phyloP scores from a whole-genome alignment of 352 stramenopile genomes.

The Phytophthora europaea region DNA sequence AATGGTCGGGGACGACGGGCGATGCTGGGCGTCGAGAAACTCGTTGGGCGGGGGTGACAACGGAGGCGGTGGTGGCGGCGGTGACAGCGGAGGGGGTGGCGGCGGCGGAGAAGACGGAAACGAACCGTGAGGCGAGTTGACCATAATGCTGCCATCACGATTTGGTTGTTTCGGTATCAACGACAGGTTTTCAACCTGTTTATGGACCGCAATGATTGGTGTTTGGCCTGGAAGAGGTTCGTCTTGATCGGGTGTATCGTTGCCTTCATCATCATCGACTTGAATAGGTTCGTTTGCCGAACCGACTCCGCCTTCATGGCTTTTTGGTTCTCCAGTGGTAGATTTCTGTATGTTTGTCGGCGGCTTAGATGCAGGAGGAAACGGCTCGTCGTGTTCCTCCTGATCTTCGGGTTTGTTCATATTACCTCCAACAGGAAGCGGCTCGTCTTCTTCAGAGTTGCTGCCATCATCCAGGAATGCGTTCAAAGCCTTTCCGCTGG shows the following conservation, averaged over 20 bases:
- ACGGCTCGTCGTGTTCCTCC: conserved; percentile 43
- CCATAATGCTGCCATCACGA: conserved; percentile 3
- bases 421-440: conserved; percentile 42
- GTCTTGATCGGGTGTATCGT: conserved; percentile 70
- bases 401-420: conserved; percentile 34
- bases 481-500: conserved; percentile 76
- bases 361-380: conserved; percentile 21
- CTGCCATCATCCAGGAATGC: conserved; percentile 78
- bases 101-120: conserved; percentile 44
- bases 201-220: conserved; percentile 5
- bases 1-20: conserved; percentile 51
- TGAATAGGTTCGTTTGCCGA: conserved; percentile 36
- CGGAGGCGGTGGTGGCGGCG: conserved; percentile 51
- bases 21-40: conserved; percentile 16
- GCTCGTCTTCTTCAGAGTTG: conserved; percentile 74
- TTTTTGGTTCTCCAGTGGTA: neutral
- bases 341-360: neutral
- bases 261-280: conserved; percentile 27
- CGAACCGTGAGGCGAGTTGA: conserved; percentile 26
- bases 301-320: neutral
- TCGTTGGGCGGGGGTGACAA: conserved; percentile 33
- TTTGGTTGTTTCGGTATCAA: conserved; percentile 10
- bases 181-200: conserved; percentile 27
- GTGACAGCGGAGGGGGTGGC: conserved; percentile 60
- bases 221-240: conserved; percentile 52